Conservation (phyloP, 2,329 filamentous ascomycete genomes). For the Trichoderma oligosporum region DNA sequence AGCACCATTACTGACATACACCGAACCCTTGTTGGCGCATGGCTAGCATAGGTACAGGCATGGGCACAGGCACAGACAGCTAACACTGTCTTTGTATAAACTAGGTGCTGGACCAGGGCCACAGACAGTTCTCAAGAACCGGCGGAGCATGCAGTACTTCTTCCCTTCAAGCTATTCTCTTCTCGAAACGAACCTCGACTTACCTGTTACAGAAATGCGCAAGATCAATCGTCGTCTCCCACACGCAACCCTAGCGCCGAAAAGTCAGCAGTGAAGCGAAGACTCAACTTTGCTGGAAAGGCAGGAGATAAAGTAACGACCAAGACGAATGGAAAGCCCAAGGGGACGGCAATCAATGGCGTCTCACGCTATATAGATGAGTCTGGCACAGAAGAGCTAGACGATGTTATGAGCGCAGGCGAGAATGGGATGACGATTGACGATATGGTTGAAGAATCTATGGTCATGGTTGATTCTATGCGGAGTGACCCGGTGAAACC, state of each 20-base stretch:
- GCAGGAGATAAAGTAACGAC: conserved; percentile 16
- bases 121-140: conserved; percentile 49
- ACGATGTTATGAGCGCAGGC: conserved; percentile 25
- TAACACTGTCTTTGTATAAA: background rate
- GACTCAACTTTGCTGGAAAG: conserved; percentile 48
- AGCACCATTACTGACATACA: conserved; percentile 21
- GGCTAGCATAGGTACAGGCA: background rate
- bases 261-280: conserved; percentile 47
- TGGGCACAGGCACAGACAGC: background rate
- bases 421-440: conserved; percentile 28
- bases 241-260: conserved; percentile 37
- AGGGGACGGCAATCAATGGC: conserved; percentile 26
- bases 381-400: conserved; percentile 24
- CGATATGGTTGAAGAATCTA: conserved; percentile 40
- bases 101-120: conserved; percentile 53
- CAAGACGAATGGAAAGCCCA: conserved; percentile 29
- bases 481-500: conserved; percentile 20
- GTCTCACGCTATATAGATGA: conserved; percentile 28
- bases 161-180: conserved; percentile 53
- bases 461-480: conserved; percentile 40
- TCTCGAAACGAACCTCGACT: conserved; percentile 56
- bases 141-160: conserved; percentile 47
- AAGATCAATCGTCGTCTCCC: conserved; percentile 50
- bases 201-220: conserved; percentile 3
- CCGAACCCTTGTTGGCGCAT: background rate